These are phyloP conservation scores for Elaeis guineensis DNA, from an alignment of 176 grass and related monocot species.

Conservation along the genomic window DNA sequence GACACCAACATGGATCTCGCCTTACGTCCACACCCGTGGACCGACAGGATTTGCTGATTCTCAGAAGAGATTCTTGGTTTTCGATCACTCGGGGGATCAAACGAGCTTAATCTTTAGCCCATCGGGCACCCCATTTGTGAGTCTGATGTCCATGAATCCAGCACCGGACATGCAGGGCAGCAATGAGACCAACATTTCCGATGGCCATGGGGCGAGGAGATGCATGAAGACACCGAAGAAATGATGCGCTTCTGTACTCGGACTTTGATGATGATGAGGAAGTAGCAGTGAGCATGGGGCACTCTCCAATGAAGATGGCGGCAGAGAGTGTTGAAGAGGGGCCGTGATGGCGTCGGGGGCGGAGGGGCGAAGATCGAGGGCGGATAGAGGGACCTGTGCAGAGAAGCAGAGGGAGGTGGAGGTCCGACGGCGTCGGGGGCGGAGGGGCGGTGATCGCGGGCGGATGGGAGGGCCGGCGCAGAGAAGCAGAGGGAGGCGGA, in stretches of 20 bases:
- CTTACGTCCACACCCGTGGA: slow-evolving; percentile 15
- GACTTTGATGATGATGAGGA: slow-evolving; percentile 48
- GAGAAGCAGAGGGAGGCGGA: no score
- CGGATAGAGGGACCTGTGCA: no score
- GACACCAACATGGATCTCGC: slow-evolving; percentile 14
- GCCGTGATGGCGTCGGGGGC: no score
- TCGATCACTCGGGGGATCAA: slow-evolving; percentile 30
- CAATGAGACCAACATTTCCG: slow-evolving; percentile 56
- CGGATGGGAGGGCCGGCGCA: no score
- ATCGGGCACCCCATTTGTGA: not conserved
- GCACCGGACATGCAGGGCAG: slow-evolving; percentile 52
- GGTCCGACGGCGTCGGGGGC: no score
- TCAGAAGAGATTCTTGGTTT: slow-evolving; percentile 29
- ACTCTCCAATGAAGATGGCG: slow-evolving; percentile 18
- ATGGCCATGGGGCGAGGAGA: slow-evolving; percentile 35
- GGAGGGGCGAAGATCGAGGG: no score
- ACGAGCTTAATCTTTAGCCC: slow-evolving; percentile 4
- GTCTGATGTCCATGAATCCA: slow-evolving; percentile 22
- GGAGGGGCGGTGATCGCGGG: no score
- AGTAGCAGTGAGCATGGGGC: slow-evolving; percentile 24
- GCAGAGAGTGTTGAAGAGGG: slow-evolving; percentile 32
- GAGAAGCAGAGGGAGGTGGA: no score
- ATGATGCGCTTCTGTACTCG: slow-evolving; percentile 78
- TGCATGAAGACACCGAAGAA: slow-evolving; percentile 85
- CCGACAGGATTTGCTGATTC: slow-evolving; percentile 2